Conservation (phyloP, 345 rosid species). For the Hibiscus trionum region DNA sequence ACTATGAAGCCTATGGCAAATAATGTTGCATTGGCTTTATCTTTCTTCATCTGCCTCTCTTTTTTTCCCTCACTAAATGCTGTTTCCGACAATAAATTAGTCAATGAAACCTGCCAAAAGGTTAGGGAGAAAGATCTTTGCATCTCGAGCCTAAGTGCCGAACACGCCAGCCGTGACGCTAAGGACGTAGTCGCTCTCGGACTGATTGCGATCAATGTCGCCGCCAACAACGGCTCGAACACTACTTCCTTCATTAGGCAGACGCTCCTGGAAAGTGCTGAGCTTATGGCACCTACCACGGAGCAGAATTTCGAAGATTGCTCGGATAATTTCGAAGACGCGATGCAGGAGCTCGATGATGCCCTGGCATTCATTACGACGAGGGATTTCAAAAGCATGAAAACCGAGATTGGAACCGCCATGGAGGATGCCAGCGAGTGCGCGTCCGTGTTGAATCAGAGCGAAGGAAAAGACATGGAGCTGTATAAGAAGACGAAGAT, state of each 20-base stretch:
- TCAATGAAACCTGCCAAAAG: conserved; percentile 22
- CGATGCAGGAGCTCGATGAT: conserved; percentile 52
- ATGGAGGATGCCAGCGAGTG: conserved; percentile 36
- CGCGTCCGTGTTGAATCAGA: conserved; percentile 23
- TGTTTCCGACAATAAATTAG: not conserved
- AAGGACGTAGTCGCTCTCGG: conserved; percentile 38
- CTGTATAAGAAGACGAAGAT: conserved; percentile 25
- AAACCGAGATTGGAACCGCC: conserved; percentile 38
- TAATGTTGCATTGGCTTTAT: conserved; percentile 12
- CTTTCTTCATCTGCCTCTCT: conserved; percentile 14
- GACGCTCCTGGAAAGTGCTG: conserved; percentile 10
- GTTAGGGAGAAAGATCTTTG: conserved; percentile 38
- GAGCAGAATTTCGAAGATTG: conserved; percentile 63
- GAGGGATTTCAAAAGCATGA: conserved; percentile 28
- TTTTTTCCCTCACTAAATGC: not conserved
- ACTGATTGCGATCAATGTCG: conserved; percentile 40
- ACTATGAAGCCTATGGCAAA: conserved; percentile 20
- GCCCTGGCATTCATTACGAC: conserved; percentile 42
- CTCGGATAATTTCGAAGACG: conserved; percentile 41
- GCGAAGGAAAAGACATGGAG: conserved; percentile 16
- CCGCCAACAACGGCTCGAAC: conserved; percentile 36
- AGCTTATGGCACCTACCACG: conserved; percentile 29
- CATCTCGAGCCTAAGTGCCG: conserved; percentile 32
- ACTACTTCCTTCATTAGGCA: conserved; percentile 30
- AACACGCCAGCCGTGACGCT: conserved; percentile 31